These are phyloP conservation scores for Trypanosoma theileri DNA, from an alignment of 208 protist genomes.

Conservation along the genomic window DNA sequence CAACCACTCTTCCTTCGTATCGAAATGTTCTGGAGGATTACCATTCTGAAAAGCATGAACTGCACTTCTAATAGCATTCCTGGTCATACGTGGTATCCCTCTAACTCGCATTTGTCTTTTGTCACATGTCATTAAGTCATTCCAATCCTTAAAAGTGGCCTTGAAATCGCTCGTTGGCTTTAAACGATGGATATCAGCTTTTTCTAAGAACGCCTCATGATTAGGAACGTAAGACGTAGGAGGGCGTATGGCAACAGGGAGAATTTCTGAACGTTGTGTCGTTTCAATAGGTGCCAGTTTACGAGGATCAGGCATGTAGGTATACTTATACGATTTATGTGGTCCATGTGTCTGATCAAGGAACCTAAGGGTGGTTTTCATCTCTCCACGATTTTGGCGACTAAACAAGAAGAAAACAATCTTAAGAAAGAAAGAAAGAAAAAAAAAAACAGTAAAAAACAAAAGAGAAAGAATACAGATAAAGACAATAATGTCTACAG, in stretches of 20 bases:
- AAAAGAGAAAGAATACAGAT: neutral
- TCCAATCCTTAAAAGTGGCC: conserved; percentile 89
- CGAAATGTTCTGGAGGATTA: conserved; percentile 82
- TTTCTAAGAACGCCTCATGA: conserved; percentile 89
- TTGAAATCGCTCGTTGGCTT: conserved; percentile 89
- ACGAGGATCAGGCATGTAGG: conserved; percentile 89
- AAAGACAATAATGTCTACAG: neutral
- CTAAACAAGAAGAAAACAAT: neutral
- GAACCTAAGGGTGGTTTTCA: conserved; percentile 14
- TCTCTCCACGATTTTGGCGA: neutral
- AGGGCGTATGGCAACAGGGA: conserved; percentile 82
- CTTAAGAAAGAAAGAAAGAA: neutral
- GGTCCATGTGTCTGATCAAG: conserved; percentile 83
- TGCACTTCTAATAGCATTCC: conserved; percentile 67
- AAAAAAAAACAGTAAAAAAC: neutral
- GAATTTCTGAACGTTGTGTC: conserved; percentile 69
- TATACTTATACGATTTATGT: conserved; percentile 92
- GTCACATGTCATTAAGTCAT: conserved; percentile 89
- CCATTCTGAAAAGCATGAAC: conserved; percentile 87
- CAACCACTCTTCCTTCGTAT: conserved; percentile 90
- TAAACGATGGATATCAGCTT: conserved; percentile 74
- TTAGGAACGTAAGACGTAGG: conserved; percentile 87
- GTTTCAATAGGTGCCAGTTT: conserved; percentile 91
- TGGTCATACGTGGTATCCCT: conserved; percentile 74
- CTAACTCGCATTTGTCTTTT: conserved; percentile 76